These are phyloP conservation scores for Excoecaria agallocha DNA, from an alignment of 345 rosid genomes.

Conservation along the genomic window DNA sequence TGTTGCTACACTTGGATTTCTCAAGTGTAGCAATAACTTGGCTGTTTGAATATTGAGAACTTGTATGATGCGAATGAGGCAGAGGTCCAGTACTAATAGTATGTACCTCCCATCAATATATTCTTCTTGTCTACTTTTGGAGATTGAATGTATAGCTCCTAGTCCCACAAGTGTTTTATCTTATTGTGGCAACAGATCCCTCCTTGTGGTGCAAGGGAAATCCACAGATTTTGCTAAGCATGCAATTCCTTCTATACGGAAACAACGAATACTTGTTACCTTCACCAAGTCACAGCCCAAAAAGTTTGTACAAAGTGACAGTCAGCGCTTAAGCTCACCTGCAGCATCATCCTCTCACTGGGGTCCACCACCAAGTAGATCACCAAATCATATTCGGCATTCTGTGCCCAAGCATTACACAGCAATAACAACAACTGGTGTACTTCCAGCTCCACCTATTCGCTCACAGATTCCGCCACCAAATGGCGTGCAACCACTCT, in stretches of 20 bases:
- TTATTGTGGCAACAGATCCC: slow-evolving; percentile 45
- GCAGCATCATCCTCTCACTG: slow-evolving; percentile 45
- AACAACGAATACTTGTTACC: slow-evolving; percentile 71
- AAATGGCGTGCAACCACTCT: slow-evolving; percentile 52
- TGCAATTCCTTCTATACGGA: slow-evolving; percentile 62
- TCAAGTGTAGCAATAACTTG: not conserved
- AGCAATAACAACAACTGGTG: slow-evolving; percentile 41
- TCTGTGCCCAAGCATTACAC: slow-evolving; percentile 56
- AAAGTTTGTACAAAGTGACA: slow-evolving; percentile 37
- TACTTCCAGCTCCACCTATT: slow-evolving; percentile 51
- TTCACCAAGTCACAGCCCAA: slow-evolving; percentile 65
- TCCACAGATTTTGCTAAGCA: slow-evolving; percentile 72
- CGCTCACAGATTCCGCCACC: slow-evolving; percentile 54
- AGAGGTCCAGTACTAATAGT: not conserved
- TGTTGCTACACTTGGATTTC: not conserved
- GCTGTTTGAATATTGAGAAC: not conserved
- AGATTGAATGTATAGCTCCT: not conserved
- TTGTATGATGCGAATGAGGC: too few species aligned
- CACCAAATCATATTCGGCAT: slow-evolving; percentile 52
- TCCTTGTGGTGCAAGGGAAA: slow-evolving; percentile 72
- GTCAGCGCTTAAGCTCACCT: slow-evolving; percentile 35
- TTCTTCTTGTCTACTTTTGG: not conserved
- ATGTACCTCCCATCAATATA: not conserved
- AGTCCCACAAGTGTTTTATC: not conserved
- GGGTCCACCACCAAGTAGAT: slow-evolving; percentile 57